These are phyloP conservation scores for Juncus inflexus DNA, from an alignment of 176 grass and related monocot genomes.

Conservation along the genomic window DNA sequence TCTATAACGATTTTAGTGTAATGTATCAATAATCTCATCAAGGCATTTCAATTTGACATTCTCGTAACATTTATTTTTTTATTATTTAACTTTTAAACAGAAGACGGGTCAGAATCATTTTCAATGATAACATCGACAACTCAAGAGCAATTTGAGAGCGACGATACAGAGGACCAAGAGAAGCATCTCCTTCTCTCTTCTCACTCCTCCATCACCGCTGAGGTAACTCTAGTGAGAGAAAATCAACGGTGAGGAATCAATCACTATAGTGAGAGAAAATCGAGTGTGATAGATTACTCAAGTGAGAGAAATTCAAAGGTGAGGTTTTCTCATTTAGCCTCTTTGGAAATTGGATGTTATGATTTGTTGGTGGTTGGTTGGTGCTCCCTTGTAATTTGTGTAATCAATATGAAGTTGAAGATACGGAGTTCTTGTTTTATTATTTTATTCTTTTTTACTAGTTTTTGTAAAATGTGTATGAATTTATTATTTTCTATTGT, in stretches of 20 bases:
- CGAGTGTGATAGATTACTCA: constrained; percentile 30
- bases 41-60: no score
- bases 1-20: no score
- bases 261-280: constrained; percentile 47
- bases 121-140: constrained; percentile 36
- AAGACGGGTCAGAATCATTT: constrained; percentile 51
- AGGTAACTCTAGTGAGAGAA: constrained; percentile 63
- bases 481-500: no score
- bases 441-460: constrained; percentile 12
- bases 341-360: constrained; percentile 7
- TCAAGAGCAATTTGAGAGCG: constrained; percentile 45
- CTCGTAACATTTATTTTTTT: no score
- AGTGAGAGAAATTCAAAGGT: constrained; percentile 38
- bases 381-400: constrained; percentile 47
- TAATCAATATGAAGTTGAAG: constrained; percentile 39
- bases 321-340: no score
- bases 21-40: no score
- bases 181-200: constrained; percentile 66
- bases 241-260: constrained; percentile 33
- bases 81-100: constrained; percentile 26
- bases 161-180: constrained; percentile 55
- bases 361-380: constrained; percentile 38
- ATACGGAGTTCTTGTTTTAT: constrained; percentile 9
- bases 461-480: no score
- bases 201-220: constrained; percentile 39